Base-by-base conservation (phyloP, 306 rosid species). In the Prunus campanulata region DNA sequence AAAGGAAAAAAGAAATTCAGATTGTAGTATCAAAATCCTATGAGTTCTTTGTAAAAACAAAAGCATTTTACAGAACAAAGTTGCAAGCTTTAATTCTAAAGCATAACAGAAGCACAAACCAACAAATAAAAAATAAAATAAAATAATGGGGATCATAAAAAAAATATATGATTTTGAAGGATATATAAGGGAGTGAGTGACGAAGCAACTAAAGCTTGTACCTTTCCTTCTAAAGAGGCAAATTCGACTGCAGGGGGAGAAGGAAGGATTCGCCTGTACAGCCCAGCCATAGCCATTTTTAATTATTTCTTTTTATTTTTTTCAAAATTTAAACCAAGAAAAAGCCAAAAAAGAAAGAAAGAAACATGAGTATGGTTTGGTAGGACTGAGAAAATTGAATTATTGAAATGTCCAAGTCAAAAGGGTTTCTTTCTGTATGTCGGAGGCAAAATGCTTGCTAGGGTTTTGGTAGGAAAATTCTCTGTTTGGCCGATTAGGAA, bases 191-290 rank as follows among this genome's bases (percentile, higher is more conserved):
- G 66, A 51, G 12, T 18, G 29, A 4, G 49, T 24, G 64, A 25
- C 59, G 25, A 56, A 15, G 48, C 20, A 77, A 30, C 19, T 50
- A 25, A 13, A 16, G 73, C 30, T 5, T 11, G 70, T 30, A 91
- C 98, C 96, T 90, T 94, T 76, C 98, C 98, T 52, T 87, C 83
- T 13, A 87, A 72, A 11, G 98, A 91, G 80, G 93, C 92, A 73
- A 91, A 91, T 11, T 94, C 98, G 18, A 94, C 83, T 2, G 97
- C 96, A 1, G 98, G 98, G 44, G 98, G 98, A 11, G 86, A 94
- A 70, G 97, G 85, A 83, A 94, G 96, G 66, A 86, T 60, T 35
- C 97, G 96, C 56, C 98, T 78, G 66, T 90, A 93, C 76, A 93
- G 71, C 32, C 98, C 98, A n/a, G 96, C 98, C 93, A 79, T 80